Conservation (phyloP, 768 basidiomycete genomes). For the Boletus coccyginus region DNA sequence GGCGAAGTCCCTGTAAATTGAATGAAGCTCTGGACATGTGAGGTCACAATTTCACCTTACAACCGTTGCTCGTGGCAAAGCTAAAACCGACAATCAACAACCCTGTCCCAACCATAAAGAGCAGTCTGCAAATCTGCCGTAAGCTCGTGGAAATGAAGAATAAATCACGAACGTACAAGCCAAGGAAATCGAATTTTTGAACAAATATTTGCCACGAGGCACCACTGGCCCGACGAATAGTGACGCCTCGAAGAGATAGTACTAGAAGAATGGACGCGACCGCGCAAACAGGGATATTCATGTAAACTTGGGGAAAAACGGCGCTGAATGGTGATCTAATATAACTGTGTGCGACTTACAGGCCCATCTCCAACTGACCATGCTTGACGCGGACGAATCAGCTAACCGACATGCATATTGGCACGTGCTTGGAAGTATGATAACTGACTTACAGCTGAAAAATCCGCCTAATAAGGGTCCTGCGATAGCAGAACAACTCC, state of each 20-base stretch:
- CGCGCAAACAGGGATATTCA: conserved; percentile 76
- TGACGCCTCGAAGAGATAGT: conserved; percentile 58
- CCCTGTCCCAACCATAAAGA: conserved; percentile 75
- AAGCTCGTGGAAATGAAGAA: conserved; percentile 16
- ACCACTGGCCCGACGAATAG: conserved; percentile 42
- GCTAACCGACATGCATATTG: conserved; percentile 27
- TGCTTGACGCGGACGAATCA: conserved; percentile 18
- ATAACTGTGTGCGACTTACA: conserved; percentile 50
- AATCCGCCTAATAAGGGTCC: conserved; percentile 81
- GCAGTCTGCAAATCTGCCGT: conserved; percentile 42
- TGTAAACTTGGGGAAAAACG: conserved; percentile 53
- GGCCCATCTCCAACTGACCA: conserved; percentile 77
- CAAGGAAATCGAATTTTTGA: conserved; percentile 70
- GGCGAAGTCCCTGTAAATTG: conserved; percentile 55
- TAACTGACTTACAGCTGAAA: conserved; percentile 61
- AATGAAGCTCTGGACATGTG: conserved; percentile 11
- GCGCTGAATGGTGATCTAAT: conserved; percentile 16
- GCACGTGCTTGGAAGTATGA: conserved; percentile 12
- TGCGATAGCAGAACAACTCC: conserved; percentile 83
- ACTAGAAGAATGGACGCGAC: conserved; percentile 55
- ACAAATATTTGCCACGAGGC: conserved; percentile 57
- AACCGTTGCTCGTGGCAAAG: conserved; percentile 64
- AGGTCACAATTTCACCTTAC: conserved; percentile 41
- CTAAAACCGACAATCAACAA: conserved; percentile 78
- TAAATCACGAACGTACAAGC: conserved; percentile 54